Percentiles rank a stretch among this genome's conserved stretches.
Evolutionary conservation across 2,329 filamentous ascomycete species (phyloP).

Genomic region (Parafenestella ontariensis): DNA sequence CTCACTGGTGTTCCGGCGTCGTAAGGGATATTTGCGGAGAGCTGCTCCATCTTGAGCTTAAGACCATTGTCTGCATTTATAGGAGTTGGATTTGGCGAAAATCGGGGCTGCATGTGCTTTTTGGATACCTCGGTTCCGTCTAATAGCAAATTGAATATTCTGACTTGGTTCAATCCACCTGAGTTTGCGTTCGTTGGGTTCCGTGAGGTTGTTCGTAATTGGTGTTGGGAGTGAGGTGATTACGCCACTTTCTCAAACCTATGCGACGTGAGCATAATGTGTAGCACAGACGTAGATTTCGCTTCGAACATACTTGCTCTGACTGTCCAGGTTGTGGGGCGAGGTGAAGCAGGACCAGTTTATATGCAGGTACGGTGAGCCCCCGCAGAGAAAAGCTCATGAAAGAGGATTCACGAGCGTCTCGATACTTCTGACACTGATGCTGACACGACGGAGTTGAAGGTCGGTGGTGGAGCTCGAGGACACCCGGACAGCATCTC

Average conservation of each 20-base stretch:
- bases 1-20: slow-evolving; percentile 12
- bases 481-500: not conserved
- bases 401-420: too few relatives aligned
- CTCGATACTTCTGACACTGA: too few relatives aligned
- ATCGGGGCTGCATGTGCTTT: not conserved
- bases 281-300: too few relatives aligned
- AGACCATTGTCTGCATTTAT: slow-evolving; percentile 29
- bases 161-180: not conserved
- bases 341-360: too few relatives aligned
- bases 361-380: too few relatives aligned
- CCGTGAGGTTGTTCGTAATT: not conserved
- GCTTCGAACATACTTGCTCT: too few relatives aligned
- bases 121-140: not conserved
- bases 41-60: slow-evolving; percentile 22
- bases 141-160: slow-evolving; percentile 1
- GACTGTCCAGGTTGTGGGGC: too few relatives aligned
- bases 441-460: too few relatives aligned
- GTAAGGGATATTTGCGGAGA: slow-evolving; percentile 9
- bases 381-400: too few relatives aligned
- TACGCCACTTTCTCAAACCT: not conserved
- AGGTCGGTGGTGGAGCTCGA: not conserved
- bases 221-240: not conserved
- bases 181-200: not conserved
- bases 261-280: not conserved
- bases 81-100: slow-evolving; percentile 7